phyloP scores from a whole-genome alignment of 371 early-diverging fungal genomes.

The Mucor plumbeus region DNA sequence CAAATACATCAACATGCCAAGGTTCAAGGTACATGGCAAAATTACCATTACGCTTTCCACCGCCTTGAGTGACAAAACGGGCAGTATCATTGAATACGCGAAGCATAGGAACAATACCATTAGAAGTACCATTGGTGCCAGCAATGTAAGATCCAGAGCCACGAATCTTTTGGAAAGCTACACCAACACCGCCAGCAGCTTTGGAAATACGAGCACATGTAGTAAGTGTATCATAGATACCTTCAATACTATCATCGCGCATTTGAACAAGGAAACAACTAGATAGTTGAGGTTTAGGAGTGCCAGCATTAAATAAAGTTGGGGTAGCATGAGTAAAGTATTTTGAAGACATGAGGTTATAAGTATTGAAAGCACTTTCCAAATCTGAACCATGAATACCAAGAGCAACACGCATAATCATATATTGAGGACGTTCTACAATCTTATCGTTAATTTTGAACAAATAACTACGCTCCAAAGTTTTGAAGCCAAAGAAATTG shows the following conservation, averaged over 20 bases:
- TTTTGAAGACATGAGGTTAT: constrained; percentile 93
- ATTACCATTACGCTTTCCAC: constrained; percentile 99
- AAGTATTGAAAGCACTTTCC: constrained; percentile 95
- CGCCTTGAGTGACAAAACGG: constrained; percentile 99
- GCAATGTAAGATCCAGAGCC: constrained; percentile 96
- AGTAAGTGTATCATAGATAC: constrained; percentile 98
- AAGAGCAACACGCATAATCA: constrained; percentile 99
- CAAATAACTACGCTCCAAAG: constrained; percentile 96
- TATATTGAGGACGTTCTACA: constrained; percentile 98
- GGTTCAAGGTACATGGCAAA: constrained; percentile 99
- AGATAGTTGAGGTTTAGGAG: constrained; percentile 95
- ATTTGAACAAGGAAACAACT: constrained; percentile 97
- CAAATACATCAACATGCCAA: constrained; percentile 99
- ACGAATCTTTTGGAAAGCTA: constrained; percentile 96
- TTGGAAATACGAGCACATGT: constrained; percentile 98
- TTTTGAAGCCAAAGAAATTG: constrained; percentile 99
- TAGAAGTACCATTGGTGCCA: constrained; percentile 97
- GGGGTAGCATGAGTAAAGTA: constrained; percentile 99
- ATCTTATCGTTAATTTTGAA: constrained; percentile 81
- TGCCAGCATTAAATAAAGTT: constrained; percentile 98
- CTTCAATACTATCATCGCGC: constrained; percentile 97
- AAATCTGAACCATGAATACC: constrained; percentile 98
- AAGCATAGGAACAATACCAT: constrained; percentile 98
- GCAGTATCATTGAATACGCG: constrained; percentile 99
- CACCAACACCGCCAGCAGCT: constrained; percentile 98